These are phyloP conservation scores for Globisporangium emineosum DNA, from an alignment of 352 stramenopile species.

Conservation along the genomic window DNA sequence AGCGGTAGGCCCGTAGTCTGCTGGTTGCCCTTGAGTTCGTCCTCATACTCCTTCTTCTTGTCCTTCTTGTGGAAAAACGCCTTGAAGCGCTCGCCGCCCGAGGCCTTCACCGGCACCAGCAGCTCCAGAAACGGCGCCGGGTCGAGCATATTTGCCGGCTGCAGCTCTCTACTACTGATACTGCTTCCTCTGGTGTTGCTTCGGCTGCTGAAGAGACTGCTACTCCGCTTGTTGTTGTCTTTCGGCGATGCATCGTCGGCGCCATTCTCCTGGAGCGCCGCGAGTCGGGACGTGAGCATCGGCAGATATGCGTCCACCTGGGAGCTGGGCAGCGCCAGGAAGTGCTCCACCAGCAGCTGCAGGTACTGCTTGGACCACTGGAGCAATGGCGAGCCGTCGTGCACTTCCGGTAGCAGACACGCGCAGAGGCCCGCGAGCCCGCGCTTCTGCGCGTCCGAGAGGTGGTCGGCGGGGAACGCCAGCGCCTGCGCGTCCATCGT, in stretches of 20 bases:
- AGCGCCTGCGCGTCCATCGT: slow-evolving; percentile 6
- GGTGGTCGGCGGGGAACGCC: slow-evolving; percentile 27
- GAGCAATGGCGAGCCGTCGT: slow-evolving; percentile 53
- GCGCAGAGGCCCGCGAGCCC: slow-evolving; percentile 63
- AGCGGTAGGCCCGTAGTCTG: not conserved
- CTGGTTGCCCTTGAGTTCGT: slow-evolving; percentile 7
- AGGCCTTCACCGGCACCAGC: slow-evolving; percentile 34
- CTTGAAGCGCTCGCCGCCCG: slow-evolving; percentile 20
- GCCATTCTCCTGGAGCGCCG: not conserved
- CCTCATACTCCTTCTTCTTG: slow-evolving; percentile 26
- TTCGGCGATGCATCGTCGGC: not conserved
- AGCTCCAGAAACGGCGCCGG: slow-evolving; percentile 60
- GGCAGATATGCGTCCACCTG: slow-evolving; percentile 71
- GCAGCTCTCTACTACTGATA: not conserved
- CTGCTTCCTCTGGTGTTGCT: not conserved
- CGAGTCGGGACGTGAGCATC: slow-evolving; percentile 42
- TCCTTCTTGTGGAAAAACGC: slow-evolving; percentile 26
- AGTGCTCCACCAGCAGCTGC: slow-evolving; percentile 57
- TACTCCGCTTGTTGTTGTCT: slow-evolving; percentile 11
- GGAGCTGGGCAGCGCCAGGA: slow-evolving; percentile 42
- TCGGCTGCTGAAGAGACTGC: slow-evolving; percentile 17
- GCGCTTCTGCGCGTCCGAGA: slow-evolving; percentile 58
- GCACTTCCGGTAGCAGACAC: slow-evolving; percentile 61
- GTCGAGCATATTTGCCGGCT: slow-evolving; percentile 29
- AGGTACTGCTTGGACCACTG: slow-evolving; percentile 69